These are phyloP conservation scores for Silene latifolia DNA, from an alignment of 148 eudicot species.

Conservation along the genomic window DNA sequence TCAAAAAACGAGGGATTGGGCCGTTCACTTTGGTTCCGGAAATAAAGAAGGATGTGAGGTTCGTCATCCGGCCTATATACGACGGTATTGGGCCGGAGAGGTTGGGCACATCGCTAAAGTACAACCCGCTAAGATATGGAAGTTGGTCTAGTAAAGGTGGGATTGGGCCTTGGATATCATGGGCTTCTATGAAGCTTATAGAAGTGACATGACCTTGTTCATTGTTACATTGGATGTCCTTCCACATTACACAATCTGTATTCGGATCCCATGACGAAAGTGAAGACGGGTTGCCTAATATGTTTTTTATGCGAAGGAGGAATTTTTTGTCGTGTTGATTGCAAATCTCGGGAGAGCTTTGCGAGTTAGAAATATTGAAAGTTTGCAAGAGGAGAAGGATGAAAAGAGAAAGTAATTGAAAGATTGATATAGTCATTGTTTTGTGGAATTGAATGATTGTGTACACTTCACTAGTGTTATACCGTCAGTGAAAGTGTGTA, in stretches of 20 bases:
- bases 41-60: conserved; percentile 18
- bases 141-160: conserved; percentile 16
- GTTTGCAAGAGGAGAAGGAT: neutral
- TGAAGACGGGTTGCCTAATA: conserved; percentile 28
- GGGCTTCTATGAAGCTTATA: conserved; percentile 13
- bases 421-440: neutral
- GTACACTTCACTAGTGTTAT: too few relatives aligned
- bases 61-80: conserved; percentile 22
- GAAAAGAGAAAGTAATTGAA: neutral
- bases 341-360: conserved; percentile 24
- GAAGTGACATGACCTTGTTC: conserved; percentile 15
- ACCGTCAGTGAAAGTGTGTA: neutral
- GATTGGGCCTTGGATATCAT: conserved; percentile 2
- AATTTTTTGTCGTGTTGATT: conserved; percentile 37
- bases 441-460: neutral
- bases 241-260: conserved; percentile 17
- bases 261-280: conserved; percentile 38
- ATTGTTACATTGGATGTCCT: neutral
- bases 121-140: conserved; percentile 21
- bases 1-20: conserved; percentile 24
- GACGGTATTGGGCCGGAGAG: conserved; percentile 32
- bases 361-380: conserved; percentile 1
- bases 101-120: conserved; percentile 24
- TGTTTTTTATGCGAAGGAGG: conserved; percentile 38
- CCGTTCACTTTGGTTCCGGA: conserved; percentile 32